Percentiles rank a stretch among this genome's conserved stretches.
Conservation (phyloP, 2,329 filamentous ascomycete species). For the Ophiostoma triangulosporum region DNA sequence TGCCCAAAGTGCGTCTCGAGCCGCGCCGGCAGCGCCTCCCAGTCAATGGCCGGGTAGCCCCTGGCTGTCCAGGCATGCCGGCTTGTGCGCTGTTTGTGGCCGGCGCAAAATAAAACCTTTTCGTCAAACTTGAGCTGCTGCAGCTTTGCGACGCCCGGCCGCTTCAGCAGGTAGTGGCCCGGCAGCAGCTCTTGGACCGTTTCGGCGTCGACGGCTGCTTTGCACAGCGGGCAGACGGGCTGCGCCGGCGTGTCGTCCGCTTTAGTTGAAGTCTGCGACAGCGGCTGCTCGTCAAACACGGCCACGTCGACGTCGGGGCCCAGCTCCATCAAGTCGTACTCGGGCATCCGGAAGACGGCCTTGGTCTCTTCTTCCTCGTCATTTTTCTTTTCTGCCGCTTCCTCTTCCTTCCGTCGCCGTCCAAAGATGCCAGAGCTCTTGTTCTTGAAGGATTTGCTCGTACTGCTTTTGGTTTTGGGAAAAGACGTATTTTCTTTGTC, state of each 20-base stretch:
- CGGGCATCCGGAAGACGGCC: conserved; percentile 7
- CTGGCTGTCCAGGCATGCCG: conserved; percentile 31
- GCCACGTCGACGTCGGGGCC: background rate
- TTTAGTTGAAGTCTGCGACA: background rate
- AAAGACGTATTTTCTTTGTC: background rate
- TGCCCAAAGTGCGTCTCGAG: conserved; percentile 41
- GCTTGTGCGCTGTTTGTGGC: conserved; percentile 46
- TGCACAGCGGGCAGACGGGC: conserved; percentile 52
- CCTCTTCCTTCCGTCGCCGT: background rate
- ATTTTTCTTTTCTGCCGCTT: background rate
- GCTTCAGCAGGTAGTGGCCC: background rate
- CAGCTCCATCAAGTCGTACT: background rate
- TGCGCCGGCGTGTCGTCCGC: background rate
- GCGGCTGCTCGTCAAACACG: background rate
- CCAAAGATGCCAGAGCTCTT: background rate
- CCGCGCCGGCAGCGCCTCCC: conserved; percentile 46
- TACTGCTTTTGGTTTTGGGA: no score
- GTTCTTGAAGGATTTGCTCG: background rate
- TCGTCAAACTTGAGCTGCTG: conserved; percentile 36
- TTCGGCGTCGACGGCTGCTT: conserved; percentile 39
- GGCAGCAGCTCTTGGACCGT: conserved; percentile 28
- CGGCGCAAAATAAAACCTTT: conserved; percentile 50
- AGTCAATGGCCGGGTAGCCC: conserved; percentile 60
- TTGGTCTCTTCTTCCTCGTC: background rate
- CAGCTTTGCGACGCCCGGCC: conserved; percentile 1